phyloP scores from a whole-genome alignment of 108 stramenopile genomes.

The Pseudonitzschia multistriata region DNA sequence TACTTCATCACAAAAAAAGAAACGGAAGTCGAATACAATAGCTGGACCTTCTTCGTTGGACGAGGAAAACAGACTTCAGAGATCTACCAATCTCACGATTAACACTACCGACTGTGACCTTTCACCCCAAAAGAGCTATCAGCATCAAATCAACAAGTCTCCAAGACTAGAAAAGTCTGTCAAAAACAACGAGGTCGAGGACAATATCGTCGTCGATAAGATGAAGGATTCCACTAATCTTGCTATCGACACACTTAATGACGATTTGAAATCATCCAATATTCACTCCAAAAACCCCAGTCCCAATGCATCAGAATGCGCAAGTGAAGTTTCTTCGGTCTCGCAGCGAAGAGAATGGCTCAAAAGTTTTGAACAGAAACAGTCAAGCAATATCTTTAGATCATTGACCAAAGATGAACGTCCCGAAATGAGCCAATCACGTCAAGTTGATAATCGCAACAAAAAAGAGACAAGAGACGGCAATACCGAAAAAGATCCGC shows the following conservation, averaged over 20 bases:
- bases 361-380: slow-evolving; percentile 48
- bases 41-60: slow-evolving; percentile 7
- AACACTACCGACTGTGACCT: slow-evolving; percentile 1
- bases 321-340: slow-evolving; percentile 38
- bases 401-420: neutral
- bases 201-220: neutral
- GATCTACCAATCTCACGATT: neutral
- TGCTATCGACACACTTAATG: neutral
- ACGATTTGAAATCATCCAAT: neutral
- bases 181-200: neutral
- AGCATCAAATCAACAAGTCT: neutral
- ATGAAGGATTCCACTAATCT: neutral
- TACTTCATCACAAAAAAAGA: slow-evolving; percentile 13
- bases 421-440: neutral
- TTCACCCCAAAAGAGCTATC: neutral
- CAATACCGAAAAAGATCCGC: neutral
- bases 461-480: neutral
- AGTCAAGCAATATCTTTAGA: slow-evolving; percentile 19
- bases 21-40: slow-evolving; percentile 9
- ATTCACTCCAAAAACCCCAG: neutral
- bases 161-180: neutral
- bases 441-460: neutral
- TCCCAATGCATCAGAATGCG: slow-evolving; percentile 28
- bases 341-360: slow-evolving; percentile 42
- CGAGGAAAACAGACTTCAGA: slow-evolving; percentile 8